Base-by-base conservation (phyloP, 2,329 filamentous ascomycete genomes). In the Penicillium sp. region DNA sequence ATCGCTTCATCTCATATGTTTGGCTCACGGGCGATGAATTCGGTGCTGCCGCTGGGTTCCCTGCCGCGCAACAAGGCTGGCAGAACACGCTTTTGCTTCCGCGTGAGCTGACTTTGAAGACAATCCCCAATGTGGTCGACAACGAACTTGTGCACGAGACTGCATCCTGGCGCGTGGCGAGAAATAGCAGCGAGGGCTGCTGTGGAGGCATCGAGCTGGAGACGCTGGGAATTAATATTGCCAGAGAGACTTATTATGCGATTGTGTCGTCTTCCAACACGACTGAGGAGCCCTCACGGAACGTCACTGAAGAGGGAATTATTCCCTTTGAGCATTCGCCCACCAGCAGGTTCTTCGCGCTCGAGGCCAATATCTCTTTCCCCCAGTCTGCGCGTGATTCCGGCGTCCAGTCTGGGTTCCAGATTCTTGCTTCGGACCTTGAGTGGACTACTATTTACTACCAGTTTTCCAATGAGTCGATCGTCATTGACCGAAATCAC, bases 401-500 rank as follows among this genome's bases (percentile, higher is more conserved):
- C 2, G 45, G 15, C 5, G 13, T 64, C 1, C 52, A 64, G 29
- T 46, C 58, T 29, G 67, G 67, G 1, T 69, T 69, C 65, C 50
- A 62, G 60, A 62, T 68, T 15, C 48, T 68, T 5, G 38, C 65
- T 1, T 68, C 66, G 1, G 54, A 58, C 17, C 26, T 50, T 6
- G 66, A 68, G n/a, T 52, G 51, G 3, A 68, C 66, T 1, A 62
- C 46, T 5, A 59, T 68, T 41, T 68, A 66, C 30, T 68, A 68
- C 41, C 66, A 67, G 56, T 68, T 68, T 56, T 66, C 65, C 2
- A 68, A 68, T 2, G 66, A 67, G 51, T 67, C 64, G n/a, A 60
- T 68, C 6, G 60, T 68, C 26, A 45, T 68, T 11, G 65, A 67
- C 15, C 61, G 66, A 11, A 64, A 51, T 23, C 61, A 66, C 31